Conservation (phyloP, 805 yeast species). For the Cyberlindnera samutprakarnensis region DNA sequence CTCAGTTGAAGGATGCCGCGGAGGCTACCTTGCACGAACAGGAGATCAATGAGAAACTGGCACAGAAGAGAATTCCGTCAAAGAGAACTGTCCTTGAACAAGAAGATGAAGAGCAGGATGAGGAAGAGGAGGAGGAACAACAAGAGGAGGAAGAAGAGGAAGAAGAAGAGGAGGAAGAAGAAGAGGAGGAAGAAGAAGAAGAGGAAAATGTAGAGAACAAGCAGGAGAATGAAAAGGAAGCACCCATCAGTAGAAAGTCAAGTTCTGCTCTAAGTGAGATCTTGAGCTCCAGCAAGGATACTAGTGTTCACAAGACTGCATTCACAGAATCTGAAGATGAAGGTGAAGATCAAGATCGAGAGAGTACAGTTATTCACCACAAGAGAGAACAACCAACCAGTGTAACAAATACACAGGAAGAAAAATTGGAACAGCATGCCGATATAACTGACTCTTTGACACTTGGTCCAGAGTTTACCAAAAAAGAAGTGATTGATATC, state of each 20-base stretch:
- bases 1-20: constrained; percentile 32
- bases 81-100: constrained; percentile 7
- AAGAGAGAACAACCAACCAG: not conserved
- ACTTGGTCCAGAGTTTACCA: constrained; percentile 6
- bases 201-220: not conserved
- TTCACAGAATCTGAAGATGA: constrained; percentile 3
- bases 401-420: not conserved
- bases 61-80: constrained; percentile 16
- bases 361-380: not conserved
- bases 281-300: constrained; percentile 1
- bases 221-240: not conserved
- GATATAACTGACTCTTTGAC: too few relatives aligned
- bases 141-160: not conserved
- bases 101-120: constrained; percentile 1
- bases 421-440: not conserved
- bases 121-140: not conserved
- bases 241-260: not conserved
- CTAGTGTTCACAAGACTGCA: not conserved
- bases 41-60: constrained; percentile 22
- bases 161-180: not conserved
- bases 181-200: not conserved
- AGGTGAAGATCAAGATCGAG: not conserved
- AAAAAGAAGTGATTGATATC: constrained; percentile 5
- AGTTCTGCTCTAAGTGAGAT: not conserved
- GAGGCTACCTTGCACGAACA: constrained; percentile 31